Conservation (phyloP, 768 basidiomycete genomes). For the Inosperma sp. region DNA sequence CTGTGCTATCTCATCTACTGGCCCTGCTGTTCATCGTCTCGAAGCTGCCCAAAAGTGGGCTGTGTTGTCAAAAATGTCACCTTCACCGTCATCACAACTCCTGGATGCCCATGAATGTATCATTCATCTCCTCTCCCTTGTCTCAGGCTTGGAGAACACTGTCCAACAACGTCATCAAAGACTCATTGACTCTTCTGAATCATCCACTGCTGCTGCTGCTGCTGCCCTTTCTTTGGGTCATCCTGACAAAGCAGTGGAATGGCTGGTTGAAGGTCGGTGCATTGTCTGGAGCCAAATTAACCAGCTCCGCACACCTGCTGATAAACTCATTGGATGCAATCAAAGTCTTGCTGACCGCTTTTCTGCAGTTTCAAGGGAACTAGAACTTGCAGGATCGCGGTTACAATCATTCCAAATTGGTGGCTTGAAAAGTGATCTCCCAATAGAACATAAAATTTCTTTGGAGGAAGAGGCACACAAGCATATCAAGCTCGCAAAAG, state of each 20-base stretch:
- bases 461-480: constrained; percentile 14
- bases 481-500: constrained; percentile 17
- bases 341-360: constrained; percentile 13
- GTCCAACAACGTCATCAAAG: constrained; percentile 5
- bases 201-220: background rate
- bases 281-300: constrained; percentile 27
- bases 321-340: constrained; percentile 13
- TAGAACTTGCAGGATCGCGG: constrained; percentile 10
- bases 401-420: background rate
- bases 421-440: no score
- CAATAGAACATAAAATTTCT: constrained; percentile 6
- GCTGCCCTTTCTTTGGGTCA: background rate
- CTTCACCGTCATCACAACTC: no score
- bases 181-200: background rate
- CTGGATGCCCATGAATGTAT: no score
- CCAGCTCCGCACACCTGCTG: constrained; percentile 22
- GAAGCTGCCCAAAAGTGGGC: no score
- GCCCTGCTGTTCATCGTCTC: no score
- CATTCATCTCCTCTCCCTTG: no score
- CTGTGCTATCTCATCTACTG: no score
- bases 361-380: constrained; percentile 8
- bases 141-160: no score
- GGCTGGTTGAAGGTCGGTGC: constrained; percentile 31
- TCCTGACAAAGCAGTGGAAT: constrained; percentile 22
- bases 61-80: no score